phyloP scores from a whole-genome alignment of 2,329 filamentous ascomycete species.

The Meredithiella fracta region DNA sequence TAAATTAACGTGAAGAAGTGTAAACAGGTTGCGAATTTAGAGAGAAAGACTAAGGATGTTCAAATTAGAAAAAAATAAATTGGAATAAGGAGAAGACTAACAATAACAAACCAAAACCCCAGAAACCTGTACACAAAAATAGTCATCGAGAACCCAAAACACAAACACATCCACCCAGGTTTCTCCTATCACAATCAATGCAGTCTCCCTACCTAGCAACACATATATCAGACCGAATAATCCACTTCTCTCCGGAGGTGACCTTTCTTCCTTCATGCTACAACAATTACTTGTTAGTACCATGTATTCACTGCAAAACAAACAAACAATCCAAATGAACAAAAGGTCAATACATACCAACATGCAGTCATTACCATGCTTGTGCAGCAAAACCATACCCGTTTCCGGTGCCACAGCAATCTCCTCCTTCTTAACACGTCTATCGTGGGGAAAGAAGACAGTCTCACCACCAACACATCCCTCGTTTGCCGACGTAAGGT shows the following conservation, averaged over 20 bases:
- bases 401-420: constrained; percentile 60
- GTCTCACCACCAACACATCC: constrained; percentile 78
- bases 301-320: constrained; percentile 19
- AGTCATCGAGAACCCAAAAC: no score
- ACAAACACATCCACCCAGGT: background rate
- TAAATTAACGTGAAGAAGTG: no score
- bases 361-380: constrained; percentile 78
- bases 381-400: constrained; percentile 75
- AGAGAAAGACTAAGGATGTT: no score
- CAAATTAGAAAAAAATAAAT: no score
- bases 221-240: constrained; percentile 70
- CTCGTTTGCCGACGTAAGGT: constrained; percentile 59
- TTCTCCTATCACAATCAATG: background rate
- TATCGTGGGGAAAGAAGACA: constrained; percentile 67
- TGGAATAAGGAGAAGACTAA: no score
- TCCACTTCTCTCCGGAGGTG: constrained; percentile 71
- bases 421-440: constrained; percentile 40
- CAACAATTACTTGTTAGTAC: background rate
- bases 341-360: constrained; percentile 43
- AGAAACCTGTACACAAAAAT: no score
- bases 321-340: no score
- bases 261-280: constrained; percentile 75
- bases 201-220: constrained; percentile 22
- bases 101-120: no score
- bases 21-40: no score